Percentiles rank a stretch among this genome's conserved stretches.
phyloP scores from a whole-genome alignment of 495 filamentous ascomycete genomes.

The Aspergillus mulundensis region DNA sequence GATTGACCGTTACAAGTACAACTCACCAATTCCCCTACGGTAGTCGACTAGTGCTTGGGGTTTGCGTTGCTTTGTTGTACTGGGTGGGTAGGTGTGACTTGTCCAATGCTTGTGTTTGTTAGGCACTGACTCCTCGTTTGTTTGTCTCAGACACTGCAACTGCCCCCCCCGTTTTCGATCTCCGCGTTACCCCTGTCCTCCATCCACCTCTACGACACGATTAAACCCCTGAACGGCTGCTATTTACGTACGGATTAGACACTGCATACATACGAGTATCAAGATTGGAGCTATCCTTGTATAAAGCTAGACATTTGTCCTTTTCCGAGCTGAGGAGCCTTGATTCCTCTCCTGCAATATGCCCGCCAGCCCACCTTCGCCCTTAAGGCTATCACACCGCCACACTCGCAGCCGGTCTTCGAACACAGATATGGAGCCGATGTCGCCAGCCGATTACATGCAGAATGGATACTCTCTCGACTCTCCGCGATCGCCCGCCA shows the following conservation, averaged over 20 bases:
- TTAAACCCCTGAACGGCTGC: background rate
- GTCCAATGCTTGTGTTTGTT: background rate
- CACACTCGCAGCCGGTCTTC: constrained; percentile 48
- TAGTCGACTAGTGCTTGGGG: background rate
- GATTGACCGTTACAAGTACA: background rate
- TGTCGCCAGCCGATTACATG: constrained; percentile 37
- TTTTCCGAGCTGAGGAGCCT: background rate
- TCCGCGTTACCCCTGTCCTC: background rate
- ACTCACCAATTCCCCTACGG: background rate
- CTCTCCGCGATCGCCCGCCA: constrained; percentile 34
- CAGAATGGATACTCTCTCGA: constrained; percentile 37
- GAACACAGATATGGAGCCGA: constrained; percentile 50
- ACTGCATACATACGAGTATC: background rate
- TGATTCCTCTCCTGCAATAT: constrained; percentile 20
- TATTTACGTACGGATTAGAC: background rate
- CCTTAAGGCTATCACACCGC: constrained; percentile 58
- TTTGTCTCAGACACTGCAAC: background rate
- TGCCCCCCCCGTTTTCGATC: background rate
- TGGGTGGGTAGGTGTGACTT: background rate
- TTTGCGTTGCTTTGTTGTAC: background rate
- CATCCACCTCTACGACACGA: background rate
- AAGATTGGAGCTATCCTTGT: background rate
- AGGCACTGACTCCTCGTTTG: background rate
- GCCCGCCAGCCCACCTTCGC: constrained; percentile 54
- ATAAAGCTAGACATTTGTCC: background rate